Conservation (phyloP, 1,284 basidiomycete species). For the Apiotrichum porosum region DNA sequence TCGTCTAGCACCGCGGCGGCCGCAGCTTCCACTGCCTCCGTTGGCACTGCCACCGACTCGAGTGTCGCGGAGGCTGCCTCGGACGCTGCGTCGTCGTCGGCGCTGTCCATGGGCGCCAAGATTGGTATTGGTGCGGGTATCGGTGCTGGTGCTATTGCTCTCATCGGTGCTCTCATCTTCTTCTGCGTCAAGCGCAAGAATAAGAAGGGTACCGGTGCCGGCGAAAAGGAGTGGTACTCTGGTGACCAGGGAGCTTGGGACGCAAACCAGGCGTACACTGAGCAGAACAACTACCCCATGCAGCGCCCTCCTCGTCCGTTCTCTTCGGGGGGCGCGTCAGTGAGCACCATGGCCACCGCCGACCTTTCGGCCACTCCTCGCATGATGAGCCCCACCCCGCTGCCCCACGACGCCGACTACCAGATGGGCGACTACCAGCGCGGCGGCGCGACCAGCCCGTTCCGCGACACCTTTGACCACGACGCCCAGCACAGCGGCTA, state of each 20-base stretch:
- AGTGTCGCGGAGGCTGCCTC: slow-evolving; percentile 20
- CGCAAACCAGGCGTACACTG: slow-evolving; percentile 29
- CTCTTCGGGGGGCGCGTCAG: slow-evolving; percentile 21
- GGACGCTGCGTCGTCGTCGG: slow-evolving; percentile 7
- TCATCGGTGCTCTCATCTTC: slow-evolving; percentile 33
- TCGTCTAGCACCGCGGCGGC: slow-evolving; percentile 6
- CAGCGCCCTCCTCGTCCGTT: slow-evolving; percentile 22
- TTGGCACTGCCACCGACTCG: slow-evolving; percentile 28
- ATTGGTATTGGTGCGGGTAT: slow-evolving; percentile 41
- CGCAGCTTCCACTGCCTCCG: slow-evolving; percentile 1
- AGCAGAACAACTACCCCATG: slow-evolving; percentile 23
- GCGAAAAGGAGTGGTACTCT: slow-evolving; percentile 31
- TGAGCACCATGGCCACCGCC: slow-evolving; percentile 41
- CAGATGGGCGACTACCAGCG: slow-evolving; percentile 15
- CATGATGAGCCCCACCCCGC: neutral
- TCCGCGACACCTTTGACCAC: slow-evolving; percentile 9
- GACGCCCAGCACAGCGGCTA: neutral
- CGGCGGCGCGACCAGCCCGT: slow-evolving; percentile 13
- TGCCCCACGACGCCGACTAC: slow-evolving; percentile 6
- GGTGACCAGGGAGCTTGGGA: slow-evolving; percentile 20
- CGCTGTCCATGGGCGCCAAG: slow-evolving; percentile 24
- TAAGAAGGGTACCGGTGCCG: slow-evolving; percentile 23
- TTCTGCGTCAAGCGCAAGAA: slow-evolving; percentile 26
- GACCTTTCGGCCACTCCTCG: slow-evolving; percentile 26
- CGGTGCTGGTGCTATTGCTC: slow-evolving; percentile 31